Conservation (phyloP, 805 yeast species). For the Saturnispora sekii region DNA sequence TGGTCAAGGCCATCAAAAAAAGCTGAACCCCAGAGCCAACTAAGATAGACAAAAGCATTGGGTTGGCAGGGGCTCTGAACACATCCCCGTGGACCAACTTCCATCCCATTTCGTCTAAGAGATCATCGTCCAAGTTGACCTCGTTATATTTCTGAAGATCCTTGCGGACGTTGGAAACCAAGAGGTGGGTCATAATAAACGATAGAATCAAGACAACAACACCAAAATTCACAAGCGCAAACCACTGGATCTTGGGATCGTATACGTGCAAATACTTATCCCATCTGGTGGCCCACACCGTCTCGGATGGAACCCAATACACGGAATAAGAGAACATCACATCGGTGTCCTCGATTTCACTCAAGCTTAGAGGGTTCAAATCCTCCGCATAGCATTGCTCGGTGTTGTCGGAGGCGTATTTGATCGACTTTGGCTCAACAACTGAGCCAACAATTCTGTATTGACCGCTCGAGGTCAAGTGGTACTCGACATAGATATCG, state of each 20-base stretch:
- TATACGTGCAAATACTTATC: constrained; percentile 88
- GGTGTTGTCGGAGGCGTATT: constrained; percentile 12
- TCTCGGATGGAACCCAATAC: constrained; percentile 53
- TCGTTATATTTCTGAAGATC: constrained; percentile 88
- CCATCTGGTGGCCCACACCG: constrained; percentile 98
- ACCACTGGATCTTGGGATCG: constrained; percentile 94
- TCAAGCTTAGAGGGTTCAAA: constrained; percentile 36
- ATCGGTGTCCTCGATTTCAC: constrained; percentile 37
- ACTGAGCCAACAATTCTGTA: constrained; percentile 87
- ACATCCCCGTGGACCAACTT: constrained; percentile 92
- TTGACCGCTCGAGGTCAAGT: constrained; percentile 53
- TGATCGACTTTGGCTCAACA: constrained; percentile 56
- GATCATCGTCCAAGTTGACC: constrained; percentile 75
- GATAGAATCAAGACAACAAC: constrained; percentile 71
- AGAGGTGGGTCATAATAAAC: constrained; percentile 65
- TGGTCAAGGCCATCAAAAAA: constrained; percentile 61
- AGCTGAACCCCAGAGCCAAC: constrained; percentile 87
- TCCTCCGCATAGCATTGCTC: constrained; percentile 21
- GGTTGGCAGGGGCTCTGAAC: constrained; percentile 69
- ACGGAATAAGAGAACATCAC: constrained; percentile 87
- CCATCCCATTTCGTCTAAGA: constrained; percentile 95
- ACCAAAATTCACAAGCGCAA: constrained; percentile 80
- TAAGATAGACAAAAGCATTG: constrained; percentile 65
- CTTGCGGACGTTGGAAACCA: constrained; percentile 68
- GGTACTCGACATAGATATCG: constrained; percentile 74